A percentile compares a stretch with the other conserved stretches of the same genome.
phyloP scores from a whole-genome alignment of 148 eudicot species.

The Camellia japonica region DNA sequence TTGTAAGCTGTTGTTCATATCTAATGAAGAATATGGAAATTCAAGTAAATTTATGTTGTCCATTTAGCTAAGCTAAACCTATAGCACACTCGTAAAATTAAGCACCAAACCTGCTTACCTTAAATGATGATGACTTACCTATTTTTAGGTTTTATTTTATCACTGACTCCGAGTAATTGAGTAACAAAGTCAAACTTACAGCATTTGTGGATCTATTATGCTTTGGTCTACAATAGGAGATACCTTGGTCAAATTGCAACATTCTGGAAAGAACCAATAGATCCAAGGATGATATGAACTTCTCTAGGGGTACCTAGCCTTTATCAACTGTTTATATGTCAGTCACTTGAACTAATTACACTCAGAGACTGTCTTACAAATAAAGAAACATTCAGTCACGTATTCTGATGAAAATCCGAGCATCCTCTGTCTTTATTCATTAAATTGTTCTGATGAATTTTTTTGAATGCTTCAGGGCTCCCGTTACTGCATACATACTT shows the following conservation, averaged over 20 bases:
- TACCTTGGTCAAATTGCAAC: background rate
- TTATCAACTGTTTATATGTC: background rate
- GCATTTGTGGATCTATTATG: background rate
- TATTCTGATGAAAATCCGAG: background rate
- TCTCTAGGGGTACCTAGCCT: background rate
- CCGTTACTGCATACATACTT: conserved; percentile 34
- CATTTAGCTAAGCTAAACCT: background rate
- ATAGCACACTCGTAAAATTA: background rate
- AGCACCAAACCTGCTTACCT: background rate
- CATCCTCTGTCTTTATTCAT: background rate
- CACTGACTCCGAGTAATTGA: background rate
- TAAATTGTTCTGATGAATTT: background rate
- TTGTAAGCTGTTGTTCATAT: background rate
- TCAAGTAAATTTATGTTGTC: no score
- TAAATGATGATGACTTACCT: background rate
- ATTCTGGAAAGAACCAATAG: background rate
- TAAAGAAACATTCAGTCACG: background rate
- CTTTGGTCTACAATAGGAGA: background rate
- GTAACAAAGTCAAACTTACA: background rate
- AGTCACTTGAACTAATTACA: background rate
- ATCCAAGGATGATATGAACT: background rate
- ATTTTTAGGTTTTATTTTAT: background rate
- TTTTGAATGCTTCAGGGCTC: conserved; percentile 36
- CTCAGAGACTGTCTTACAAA: no score
- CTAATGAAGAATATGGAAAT: background rate